Base-by-base conservation (phyloP, 2,329 filamentous ascomycete species). In the Keithomyces neogunnii region DNA sequence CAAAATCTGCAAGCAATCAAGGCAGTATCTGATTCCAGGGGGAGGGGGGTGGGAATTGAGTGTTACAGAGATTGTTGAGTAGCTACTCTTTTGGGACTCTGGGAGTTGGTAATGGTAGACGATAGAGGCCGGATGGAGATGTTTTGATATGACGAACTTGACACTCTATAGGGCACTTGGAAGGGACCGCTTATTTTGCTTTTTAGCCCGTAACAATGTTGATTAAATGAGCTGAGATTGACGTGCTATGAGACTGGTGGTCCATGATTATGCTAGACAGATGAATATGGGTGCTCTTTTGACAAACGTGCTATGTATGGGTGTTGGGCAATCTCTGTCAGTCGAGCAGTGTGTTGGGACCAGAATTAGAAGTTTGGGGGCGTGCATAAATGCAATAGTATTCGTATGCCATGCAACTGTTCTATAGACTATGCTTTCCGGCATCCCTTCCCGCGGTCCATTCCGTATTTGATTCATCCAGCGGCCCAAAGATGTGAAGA, bases 101-200 rank as follows among this genome's bases (percentile, higher is more conserved):
- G 58, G 64, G 64, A 68, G 65, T 67, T 66, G 58, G 64, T 66
- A 66, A 59, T 56, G 62, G 60, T 63, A 61, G 56, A 62, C 45
- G 49, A 40, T 32, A 47, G 39, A 46, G 50, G 35, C 48, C 45
- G 51, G 48, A 39, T 40, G 50, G 48, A 43, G 51, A 53, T 45
- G 38, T 32, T 44, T 51, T 44, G 47, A 49, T 42, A 48, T 36
- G 33, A 52, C 7, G 50, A 43, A 39, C 31, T 28, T 42, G 35
- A 45, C 46, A 45, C 46, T 50, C 29, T 35, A 48, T 49, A 19
- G 19, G 54, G 47, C 53, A 50, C 49, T 49, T 32, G 40, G 53
- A 53, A 49, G 44, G 50, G 19, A 19, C 19, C 46, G 30, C 8
- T 29, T 44, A 33, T 47, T 31, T 44, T 51, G 38, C 45, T 43